Percentiles rank a stretch among this genome's conserved stretches.
phyloP scores from a whole-genome alignment of 1,139 yeast genomes.

The Blastobotrys raffinosifermentans region DNA sequence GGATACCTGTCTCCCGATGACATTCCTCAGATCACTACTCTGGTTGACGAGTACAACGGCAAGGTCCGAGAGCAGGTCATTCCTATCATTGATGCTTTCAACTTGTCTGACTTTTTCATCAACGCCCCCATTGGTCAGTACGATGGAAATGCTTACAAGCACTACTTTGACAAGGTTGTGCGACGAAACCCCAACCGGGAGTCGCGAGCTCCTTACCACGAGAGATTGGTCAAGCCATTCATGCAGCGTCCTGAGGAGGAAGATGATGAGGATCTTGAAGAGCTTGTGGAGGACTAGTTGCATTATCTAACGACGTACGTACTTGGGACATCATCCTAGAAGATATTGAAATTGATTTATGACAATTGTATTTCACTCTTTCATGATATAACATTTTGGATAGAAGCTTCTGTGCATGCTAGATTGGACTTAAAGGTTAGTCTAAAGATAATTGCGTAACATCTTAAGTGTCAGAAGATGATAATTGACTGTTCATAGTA shows the following conservation, averaged over 20 bases:
- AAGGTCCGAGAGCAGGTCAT: conserved; percentile 59
- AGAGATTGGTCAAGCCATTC: conserved; percentile 36
- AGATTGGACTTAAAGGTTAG: too few species aligned
- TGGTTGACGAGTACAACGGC: conserved; percentile 34
- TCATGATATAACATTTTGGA: too few species aligned
- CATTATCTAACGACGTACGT: too few species aligned
- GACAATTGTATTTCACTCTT: too few species aligned
- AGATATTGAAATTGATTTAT: too few species aligned
- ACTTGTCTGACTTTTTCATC: conserved; percentile 75
- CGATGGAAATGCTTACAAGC: conserved; percentile 82
- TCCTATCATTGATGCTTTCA: conserved; percentile 85
- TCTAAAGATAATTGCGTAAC: too few species aligned
- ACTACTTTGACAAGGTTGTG: conserved; percentile 46
- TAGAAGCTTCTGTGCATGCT: too few species aligned
- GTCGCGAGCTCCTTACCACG: conserved; percentile 37
- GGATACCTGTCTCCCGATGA: conserved; percentile 42
- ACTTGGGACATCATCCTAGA: too few species aligned
- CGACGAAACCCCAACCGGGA: conserved; percentile 32
- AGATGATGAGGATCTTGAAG: conserved; percentile 15
- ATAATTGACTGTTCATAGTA: too few species aligned
- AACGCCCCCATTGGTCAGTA: conserved; percentile 81
- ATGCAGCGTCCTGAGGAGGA: not conserved
- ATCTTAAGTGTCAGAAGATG: too few species aligned
- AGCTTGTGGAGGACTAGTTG: conserved; percentile 13
- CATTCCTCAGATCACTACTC: conserved; percentile 30